Evolutionary conservation across 306 rosid genomes (phyloP).

Genomic region (Mucuna pruriens): DNA sequence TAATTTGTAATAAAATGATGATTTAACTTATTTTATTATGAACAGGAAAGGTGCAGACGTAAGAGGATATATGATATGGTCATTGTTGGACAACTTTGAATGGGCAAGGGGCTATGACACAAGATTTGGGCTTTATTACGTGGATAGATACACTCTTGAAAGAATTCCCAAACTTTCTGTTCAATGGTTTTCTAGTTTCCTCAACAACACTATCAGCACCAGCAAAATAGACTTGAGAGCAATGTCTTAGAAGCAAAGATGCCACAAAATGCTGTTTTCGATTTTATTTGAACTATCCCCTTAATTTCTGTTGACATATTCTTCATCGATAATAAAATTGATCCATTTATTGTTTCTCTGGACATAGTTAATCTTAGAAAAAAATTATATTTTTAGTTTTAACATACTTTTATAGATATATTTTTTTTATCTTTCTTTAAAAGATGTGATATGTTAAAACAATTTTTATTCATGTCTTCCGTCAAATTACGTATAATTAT

Average conservation of each 20-base stretch:
- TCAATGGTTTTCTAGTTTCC: slow-evolving; percentile 63
- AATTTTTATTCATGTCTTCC: no score
- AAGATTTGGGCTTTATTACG: slow-evolving; percentile 63
- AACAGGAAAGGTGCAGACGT: slow-evolving; percentile 72
- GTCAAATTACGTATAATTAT: no score
- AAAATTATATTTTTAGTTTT: no score
- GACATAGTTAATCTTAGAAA: no score
- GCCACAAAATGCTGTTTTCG: background rate
- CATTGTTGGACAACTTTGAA: slow-evolving; percentile 70
- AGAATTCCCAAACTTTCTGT: slow-evolving; percentile 65
- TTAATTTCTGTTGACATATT: background rate
- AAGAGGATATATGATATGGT: slow-evolving; percentile 72
- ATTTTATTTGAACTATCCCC: slow-evolving; percentile 3
- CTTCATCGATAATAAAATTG: background rate
- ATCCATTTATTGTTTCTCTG: background rate
- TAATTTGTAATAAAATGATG: no score
- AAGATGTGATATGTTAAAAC: no score
- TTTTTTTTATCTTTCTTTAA: no score
- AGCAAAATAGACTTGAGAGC: background rate
- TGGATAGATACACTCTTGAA: slow-evolving; percentile 53
- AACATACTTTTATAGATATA: no score
- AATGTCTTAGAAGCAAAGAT: slow-evolving; percentile 8
- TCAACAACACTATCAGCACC: slow-evolving; percentile 31
- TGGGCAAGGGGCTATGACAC: slow-evolving; percentile 54
- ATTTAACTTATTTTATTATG: background rate